phyloP scores from a whole-genome alignment of 2,329 filamentous ascomycete species.

The Paecilomyces fulvus region DNA sequence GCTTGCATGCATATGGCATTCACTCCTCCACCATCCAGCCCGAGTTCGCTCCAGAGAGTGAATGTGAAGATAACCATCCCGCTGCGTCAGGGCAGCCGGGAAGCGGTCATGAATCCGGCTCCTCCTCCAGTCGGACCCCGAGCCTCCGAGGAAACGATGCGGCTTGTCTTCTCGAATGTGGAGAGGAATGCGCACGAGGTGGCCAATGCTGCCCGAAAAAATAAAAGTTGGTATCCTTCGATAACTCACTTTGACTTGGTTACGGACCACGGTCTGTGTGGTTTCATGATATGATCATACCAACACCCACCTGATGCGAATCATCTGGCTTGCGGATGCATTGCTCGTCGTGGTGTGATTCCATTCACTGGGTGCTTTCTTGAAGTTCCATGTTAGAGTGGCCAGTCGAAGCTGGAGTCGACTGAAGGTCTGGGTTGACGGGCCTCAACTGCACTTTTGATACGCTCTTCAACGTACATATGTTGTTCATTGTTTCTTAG shows the following conservation, averaged over 20 bases:
- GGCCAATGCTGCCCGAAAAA: constrained; percentile 36
- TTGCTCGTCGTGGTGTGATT: too few relatives aligned
- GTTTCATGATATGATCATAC: too few relatives aligned
- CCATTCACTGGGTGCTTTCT: too few relatives aligned
- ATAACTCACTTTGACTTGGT: too few relatives aligned
- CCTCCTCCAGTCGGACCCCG: constrained; percentile 12
- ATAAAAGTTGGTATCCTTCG: constrained; percentile 4
- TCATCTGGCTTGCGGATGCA: too few relatives aligned
- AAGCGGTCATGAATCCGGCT: constrained; percentile 7
- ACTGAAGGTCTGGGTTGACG: not conserved
- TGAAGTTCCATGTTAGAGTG: not conserved
- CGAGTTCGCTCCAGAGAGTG: constrained; percentile 52
- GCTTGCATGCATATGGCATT: constrained; percentile 90
- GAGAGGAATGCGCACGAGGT: constrained; percentile 34
- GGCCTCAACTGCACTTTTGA: not conserved
- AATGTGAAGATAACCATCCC: constrained; percentile 20
- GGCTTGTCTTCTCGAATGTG: constrained; percentile 41
- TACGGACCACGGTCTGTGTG: too few relatives aligned
- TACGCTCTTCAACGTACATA: not conserved
- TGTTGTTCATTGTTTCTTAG: not conserved
- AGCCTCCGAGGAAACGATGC: constrained; percentile 29
- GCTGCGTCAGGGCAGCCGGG: constrained; percentile 14
- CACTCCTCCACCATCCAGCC: constrained; percentile 97
- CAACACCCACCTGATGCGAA: too few relatives aligned
- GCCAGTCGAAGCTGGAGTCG: not conserved